Conservation (phyloP, 2,329 filamentous ascomycete species). For the Rugonectria rugulosa region DNA sequence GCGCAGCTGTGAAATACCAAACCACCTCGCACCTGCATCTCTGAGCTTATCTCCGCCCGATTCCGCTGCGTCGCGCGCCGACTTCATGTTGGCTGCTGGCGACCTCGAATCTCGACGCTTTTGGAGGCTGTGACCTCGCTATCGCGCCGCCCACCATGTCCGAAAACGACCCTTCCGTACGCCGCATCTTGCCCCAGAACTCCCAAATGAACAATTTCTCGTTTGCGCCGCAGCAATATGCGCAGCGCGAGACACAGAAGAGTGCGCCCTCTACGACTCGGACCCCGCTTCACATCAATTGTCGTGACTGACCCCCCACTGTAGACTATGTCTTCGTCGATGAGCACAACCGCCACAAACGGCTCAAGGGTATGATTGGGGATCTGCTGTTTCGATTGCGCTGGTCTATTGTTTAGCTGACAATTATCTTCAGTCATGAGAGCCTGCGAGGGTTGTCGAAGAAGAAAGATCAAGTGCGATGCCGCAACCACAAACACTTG, state of each 20-base stretch:
- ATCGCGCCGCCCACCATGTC: slow-evolving; percentile 57
- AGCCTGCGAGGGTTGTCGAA: slow-evolving; percentile 92
- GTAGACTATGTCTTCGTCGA: slow-evolving; percentile 98
- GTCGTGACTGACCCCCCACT: slow-evolving; percentile 27
- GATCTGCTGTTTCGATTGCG: slow-evolving; percentile 2
- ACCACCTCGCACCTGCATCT: slow-evolving; percentile 13
- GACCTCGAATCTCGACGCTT: slow-evolving; percentile 27
- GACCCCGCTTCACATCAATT: slow-evolving; percentile 3
- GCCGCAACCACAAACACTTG: slow-evolving; percentile 96
- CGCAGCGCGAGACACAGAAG: slow-evolving; percentile 78
- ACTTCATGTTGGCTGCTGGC: slow-evolving; percentile 42
- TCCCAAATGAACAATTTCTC: slow-evolving; percentile 72
- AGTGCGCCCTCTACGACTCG: slow-evolving; percentile 62
- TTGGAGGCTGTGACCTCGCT: slow-evolving; percentile 36
- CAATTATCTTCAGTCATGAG: slow-evolving; percentile 76
- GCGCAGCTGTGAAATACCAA: slow-evolving; percentile 1
- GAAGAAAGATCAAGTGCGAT: slow-evolving; percentile 98
- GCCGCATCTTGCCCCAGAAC: slow-evolving; percentile 71
- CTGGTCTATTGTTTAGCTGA: slow-evolving; percentile 11
- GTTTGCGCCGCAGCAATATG: slow-evolving; percentile 69
- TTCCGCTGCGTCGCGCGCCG: slow-evolving; percentile 29
- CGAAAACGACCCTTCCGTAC: slow-evolving; percentile 64
- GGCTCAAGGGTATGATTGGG: slow-evolving; percentile 78
- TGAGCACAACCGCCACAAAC: slow-evolving; percentile 97
- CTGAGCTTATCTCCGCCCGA: slow-evolving; percentile 11